A percentile compares a stretch with the other conserved stretches of the same genome.
Evolutionary conservation across 2,329 filamentous ascomycete genomes (phyloP).

Genomic region (Colletotrichum chlorophyti): DNA sequence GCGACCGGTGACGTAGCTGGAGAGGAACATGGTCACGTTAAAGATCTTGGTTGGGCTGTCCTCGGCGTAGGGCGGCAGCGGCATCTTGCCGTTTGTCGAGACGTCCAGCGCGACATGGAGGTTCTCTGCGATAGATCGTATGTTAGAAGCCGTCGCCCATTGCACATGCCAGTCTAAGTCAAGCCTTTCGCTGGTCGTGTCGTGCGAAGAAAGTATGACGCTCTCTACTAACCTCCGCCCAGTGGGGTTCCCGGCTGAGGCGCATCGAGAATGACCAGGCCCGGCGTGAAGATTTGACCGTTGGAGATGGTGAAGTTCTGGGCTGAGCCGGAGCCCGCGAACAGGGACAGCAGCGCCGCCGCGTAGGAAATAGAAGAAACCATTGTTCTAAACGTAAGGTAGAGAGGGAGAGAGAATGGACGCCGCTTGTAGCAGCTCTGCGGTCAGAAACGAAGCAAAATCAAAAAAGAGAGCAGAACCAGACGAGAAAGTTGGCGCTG

Average conservation of each 20-base stretch:
- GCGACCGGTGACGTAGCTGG: conserved; percentile 64
- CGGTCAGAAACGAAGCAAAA: no score
- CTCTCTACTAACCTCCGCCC: conserved; percentile 61
- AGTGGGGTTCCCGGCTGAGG: conserved; percentile 70
- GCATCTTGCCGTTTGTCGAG: conserved; percentile 68
- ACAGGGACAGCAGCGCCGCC: conserved; percentile 34
- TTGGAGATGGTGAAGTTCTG: conserved; percentile 64
- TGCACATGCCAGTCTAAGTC: neutral
- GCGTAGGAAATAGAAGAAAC: conserved; percentile 13
- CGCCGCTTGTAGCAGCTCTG: no score
- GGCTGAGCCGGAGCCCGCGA: conserved; percentile 35
- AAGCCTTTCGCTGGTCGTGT: no score
- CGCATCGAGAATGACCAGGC: conserved; percentile 70
- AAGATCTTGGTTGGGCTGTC: conserved; percentile 63
- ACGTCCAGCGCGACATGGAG: conserved; percentile 73
- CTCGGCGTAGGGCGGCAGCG: conserved; percentile 61
- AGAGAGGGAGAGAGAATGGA: no score
- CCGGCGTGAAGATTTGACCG: conserved; percentile 74
- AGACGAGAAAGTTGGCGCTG: conserved; percentile 1
- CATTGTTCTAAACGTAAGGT: conserved; percentile 9
- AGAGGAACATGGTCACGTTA: conserved; percentile 72
- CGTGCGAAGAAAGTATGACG: no score
- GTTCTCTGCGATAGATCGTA: conserved; percentile 44
- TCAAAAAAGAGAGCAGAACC: neutral
- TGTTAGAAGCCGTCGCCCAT: conserved; percentile 17